Base-by-base conservation (phyloP, 805 yeast species). In the Hanseniaspora guilliermondii region DNA sequence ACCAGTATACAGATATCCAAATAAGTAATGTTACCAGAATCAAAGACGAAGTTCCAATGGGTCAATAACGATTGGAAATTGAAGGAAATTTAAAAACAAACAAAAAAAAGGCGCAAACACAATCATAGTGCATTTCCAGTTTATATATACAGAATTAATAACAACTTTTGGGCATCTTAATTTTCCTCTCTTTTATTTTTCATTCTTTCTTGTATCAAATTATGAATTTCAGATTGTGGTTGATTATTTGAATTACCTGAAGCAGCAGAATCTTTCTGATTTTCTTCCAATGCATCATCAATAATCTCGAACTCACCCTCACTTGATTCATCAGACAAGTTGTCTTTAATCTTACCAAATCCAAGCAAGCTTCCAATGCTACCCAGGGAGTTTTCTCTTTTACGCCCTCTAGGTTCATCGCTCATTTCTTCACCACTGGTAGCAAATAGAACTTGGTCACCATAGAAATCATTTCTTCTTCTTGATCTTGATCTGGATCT, bases 21-120 rank as follows among this genome's bases (percentile, higher is more conserved):
- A 77, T 93, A 46, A 80, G 80, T 61, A 71, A 93, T 59, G 71
- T 80, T 47, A 82, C 76, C 61, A 76, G 87, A 2, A 71, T 91
- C 60, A 87, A 85, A 64, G 98, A 93, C 65, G 98, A 93, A 70
- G 83, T 93, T 45, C 98, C 98, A 14, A 94, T 95, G 6, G 98
- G 97, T 24, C 97, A 93, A 67, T 96, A 89, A 59, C 3, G 7
- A 8, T 17, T 25, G 22, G 14, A 37, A n/a, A 11, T n/a, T n/a
- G n/a, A n/a, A n/a, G n/a, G n/a, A n/a, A n/a, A n/a, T n/a, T n/a
- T n/a, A n/a, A 16, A n/a, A 44, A 24, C 6, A 14, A 30, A 30
- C 27, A 12, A 44, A 27, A 44, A 11, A 17, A 11, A 25, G 27
- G 27, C 27, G 27, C 27, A 25, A 25, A 25, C 27, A 25, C 9